Percentiles rank a stretch among this genome's conserved stretches.
Evolutionary conservation across 208 protist species (phyloP).

Genomic region (Wallacemonas collosoma): DNA sequence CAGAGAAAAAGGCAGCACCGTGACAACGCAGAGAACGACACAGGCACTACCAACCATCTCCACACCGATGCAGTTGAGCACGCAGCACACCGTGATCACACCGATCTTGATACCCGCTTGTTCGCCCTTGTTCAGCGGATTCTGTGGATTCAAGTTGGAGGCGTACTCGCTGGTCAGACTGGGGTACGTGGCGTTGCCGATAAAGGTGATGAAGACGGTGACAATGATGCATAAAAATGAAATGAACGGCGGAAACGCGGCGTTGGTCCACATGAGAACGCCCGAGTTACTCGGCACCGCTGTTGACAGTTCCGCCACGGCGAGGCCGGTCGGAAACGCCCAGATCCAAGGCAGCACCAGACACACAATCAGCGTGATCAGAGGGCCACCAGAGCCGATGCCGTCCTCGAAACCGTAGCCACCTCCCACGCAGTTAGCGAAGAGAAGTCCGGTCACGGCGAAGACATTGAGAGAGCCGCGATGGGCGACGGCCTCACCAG

Average conservation of each 20-base stretch:
- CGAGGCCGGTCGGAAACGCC: conserved; percentile 76
- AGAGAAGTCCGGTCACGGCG: conserved; percentile 77
- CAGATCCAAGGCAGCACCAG: conserved; percentile 79
- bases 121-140: conserved; percentile 29
- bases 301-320: conserved; percentile 81
- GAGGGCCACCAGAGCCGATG: conserved; percentile 70
- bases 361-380: conserved; percentile 82
- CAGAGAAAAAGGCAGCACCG: conserved; percentile 68
- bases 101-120: conserved; percentile 65
- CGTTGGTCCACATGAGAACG: conserved; percentile 88
- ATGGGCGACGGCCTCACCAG: conserved; percentile 74
- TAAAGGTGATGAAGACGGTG: conserved; percentile 83
- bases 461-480: conserved; percentile 67
- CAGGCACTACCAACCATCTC: conserved; percentile 73
- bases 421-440: conserved; percentile 76
- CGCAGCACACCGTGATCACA: conserved; percentile 61
- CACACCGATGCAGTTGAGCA: conserved; percentile 73
- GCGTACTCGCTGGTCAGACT: conserved; percentile 81
- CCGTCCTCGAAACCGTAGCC: conserved; percentile 89
- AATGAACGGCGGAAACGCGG: conserved; percentile 69
- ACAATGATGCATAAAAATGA: conserved; percentile 77
- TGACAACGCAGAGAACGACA: conserved; percentile 65
- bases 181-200: conserved; percentile 84
- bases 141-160: conserved; percentile 26
- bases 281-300: conserved; percentile 86